phyloP scores from a whole-genome alignment of 768 basidiomycete genomes.

The Leccinum incarnatum region DNA sequence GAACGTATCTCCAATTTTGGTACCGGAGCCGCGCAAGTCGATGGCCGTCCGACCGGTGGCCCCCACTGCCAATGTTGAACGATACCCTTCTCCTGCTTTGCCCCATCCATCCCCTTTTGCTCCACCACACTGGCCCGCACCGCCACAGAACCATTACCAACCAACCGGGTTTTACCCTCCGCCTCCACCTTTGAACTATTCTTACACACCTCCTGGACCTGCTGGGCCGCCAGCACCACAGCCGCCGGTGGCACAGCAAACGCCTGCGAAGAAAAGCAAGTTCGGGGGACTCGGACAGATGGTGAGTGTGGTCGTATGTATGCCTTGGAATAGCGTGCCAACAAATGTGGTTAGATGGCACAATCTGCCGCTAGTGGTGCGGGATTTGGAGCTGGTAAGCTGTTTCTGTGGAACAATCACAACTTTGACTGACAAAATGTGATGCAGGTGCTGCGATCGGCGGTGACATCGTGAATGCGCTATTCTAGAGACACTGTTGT shows the following conservation, averaged over 20 bases:
- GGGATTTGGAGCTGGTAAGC: conserved; percentile 47
- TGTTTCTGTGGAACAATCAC: fast-evolving
- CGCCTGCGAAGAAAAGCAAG: conserved; percentile 34
- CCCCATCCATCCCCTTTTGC: conserved; percentile 14
- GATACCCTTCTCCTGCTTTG: conserved; percentile 18
- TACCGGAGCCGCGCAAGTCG: conserved; percentile 23
- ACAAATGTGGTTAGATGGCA: conserved; percentile 24
- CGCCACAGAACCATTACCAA: conserved; percentile 15
- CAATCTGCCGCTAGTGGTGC: conserved; percentile 39
- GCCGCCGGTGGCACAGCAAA: conserved; percentile 31
- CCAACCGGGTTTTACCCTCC: conserved; percentile 17
- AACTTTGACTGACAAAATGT: neutral
- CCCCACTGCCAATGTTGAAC: conserved; percentile 13
- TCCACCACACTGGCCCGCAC: conserved; percentile 11
- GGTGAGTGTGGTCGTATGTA: conserved; percentile 24
- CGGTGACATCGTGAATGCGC: conserved; percentile 43
- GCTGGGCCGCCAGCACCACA: conserved; percentile 40
- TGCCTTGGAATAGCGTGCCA: neutral
- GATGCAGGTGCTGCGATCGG: conserved; percentile 43
- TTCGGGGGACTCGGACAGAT: conserved; percentile 40
- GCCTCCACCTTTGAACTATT: conserved; percentile 10
- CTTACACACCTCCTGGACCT: conserved; percentile 14
- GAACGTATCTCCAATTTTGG: conserved; percentile 21
- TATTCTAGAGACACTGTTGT: conserved; percentile 36
- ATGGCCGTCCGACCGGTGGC: conserved; percentile 1